Conservation (phyloP, 768 basidiomycete genomes). For the Amanita jacksonii region DNA sequence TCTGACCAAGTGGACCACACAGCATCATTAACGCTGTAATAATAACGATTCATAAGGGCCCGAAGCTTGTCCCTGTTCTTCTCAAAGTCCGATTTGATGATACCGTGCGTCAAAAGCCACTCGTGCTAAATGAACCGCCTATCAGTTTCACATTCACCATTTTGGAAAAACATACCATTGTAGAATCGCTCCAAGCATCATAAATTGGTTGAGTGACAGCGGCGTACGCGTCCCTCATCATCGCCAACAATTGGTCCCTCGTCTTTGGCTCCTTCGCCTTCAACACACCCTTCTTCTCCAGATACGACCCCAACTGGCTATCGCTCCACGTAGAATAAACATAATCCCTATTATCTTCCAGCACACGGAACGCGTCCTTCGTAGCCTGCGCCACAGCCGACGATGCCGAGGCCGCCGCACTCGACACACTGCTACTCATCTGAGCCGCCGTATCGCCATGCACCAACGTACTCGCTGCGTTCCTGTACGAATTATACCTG, state of each 20-base stretch:
- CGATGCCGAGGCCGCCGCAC: conserved; percentile 21
- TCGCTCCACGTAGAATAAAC: conserved; percentile 89
- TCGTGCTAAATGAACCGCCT: conserved; percentile 37
- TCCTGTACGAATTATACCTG: conserved; percentile 49
- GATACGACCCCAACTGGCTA: conserved; percentile 56
- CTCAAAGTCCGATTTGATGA: conserved; percentile 46
- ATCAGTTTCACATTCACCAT: background rate
- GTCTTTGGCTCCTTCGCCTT: conserved; percentile 51
- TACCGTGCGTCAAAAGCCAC: conserved; percentile 76
- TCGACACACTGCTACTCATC: conserved; percentile 30
- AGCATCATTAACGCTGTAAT: conserved; percentile 48
- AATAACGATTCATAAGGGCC: conserved; percentile 66
- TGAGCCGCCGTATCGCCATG: conserved; percentile 34
- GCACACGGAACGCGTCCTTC: conserved; percentile 32
- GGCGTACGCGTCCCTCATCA: conserved; percentile 64
- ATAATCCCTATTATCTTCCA: conserved; percentile 79
- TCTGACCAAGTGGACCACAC: conserved; percentile 72
- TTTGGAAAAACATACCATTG: conserved; percentile 43
- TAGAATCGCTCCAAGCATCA: conserved; percentile 80
- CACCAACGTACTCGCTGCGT: conserved; percentile 50
- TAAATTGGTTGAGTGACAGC: conserved; percentile 57
- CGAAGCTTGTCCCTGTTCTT: conserved; percentile 55
- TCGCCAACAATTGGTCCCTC: conserved; percentile 54
- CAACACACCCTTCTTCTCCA: conserved; percentile 66
- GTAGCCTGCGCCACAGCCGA: conserved; percentile 38